phyloP scores from a whole-genome alignment of 371 early-diverging fungal genomes.

The Saksenaea oblongispora region DNA sequence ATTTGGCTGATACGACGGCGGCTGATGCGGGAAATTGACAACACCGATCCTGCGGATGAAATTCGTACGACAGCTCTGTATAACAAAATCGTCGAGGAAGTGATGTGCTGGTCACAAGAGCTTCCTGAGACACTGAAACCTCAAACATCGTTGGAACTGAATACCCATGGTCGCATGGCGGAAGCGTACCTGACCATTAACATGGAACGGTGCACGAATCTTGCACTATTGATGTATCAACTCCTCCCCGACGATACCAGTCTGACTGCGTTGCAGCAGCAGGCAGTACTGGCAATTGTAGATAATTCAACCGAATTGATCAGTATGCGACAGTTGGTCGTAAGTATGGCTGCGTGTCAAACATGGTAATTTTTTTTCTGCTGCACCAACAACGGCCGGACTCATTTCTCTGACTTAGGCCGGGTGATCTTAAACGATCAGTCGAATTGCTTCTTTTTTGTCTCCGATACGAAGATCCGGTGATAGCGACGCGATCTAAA shows the following conservation, averaged over 20 bases:
- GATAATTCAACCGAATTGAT: conserved; percentile 25
- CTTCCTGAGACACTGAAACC: conserved; percentile 16
- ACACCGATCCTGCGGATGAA: conserved; percentile 7
- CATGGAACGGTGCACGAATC: conserved; percentile 33
- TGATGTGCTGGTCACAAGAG: conserved; percentile 13
- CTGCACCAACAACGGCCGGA: not conserved
- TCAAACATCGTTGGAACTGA: conserved; percentile 7
- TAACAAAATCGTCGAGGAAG: not conserved
- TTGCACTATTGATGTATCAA: conserved; percentile 17
- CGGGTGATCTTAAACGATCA: conserved; percentile 25
- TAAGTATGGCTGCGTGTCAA: conserved; percentile 21
- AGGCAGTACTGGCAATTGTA: conserved; percentile 19
- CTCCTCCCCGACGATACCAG: conserved; percentile 9
- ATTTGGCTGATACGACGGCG: conserved; percentile 30
- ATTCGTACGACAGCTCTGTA: conserved; percentile 12
- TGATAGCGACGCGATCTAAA: conserved; percentile 16
- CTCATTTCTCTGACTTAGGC: not conserved
- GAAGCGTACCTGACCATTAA: conserved; percentile 19
- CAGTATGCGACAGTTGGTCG: conserved; percentile 19
- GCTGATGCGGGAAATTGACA: conserved; percentile 19
- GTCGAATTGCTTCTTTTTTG: conserved; percentile 21
- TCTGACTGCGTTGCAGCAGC: conserved; percentile 17
- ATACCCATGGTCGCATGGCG: conserved; percentile 9
- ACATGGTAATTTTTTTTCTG: conserved; percentile 14
- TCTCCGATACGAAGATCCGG: conserved; percentile 19